These are phyloP conservation scores for Paraphaeosphaeria sporulosa DNA, from an alignment of 2,329 filamentous ascomycete genomes.

Conservation along the genomic window DNA sequence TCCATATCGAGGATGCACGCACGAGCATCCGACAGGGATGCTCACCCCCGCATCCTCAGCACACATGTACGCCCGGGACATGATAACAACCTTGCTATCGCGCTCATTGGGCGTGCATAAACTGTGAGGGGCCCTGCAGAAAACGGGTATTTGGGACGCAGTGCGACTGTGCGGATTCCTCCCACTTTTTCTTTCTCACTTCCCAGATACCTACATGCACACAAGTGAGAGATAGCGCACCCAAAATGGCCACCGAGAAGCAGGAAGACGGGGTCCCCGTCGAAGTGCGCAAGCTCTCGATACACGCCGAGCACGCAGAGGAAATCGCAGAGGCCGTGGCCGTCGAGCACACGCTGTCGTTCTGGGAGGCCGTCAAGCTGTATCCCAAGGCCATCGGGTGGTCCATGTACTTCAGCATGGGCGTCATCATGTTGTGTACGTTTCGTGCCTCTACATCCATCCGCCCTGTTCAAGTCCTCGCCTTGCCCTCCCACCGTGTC, in stretches of 20 bases:
- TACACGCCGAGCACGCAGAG: slow-evolving; percentile 27
- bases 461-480: background rate
- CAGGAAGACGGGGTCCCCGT: slow-evolving; percentile 7
- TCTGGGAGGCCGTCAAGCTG: slow-evolving; percentile 50
- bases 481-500: no score
- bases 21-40: slow-evolving; percentile 15
- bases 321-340: slow-evolving; percentile 46
- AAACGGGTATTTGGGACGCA: slow-evolving; percentile 6
- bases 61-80: slow-evolving; percentile 5
- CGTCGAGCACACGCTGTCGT: slow-evolving; percentile 44
- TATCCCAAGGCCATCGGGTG: slow-evolving; percentile 60
- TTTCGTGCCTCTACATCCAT: background rate
- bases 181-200: background rate
- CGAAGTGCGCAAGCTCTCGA: slow-evolving; percentile 28
- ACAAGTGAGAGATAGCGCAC: background rate
- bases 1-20: slow-evolving; percentile 10
- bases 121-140: slow-evolving; percentile 14
- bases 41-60: slow-evolving; percentile 19
- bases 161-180: background rate
- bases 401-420: slow-evolving; percentile 67
- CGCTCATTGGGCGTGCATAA: slow-evolving; percentile 15
- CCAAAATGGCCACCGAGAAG: slow-evolving; percentile 15
- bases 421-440: slow-evolving; percentile 64
- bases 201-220: no score
- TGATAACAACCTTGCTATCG: slow-evolving; percentile 21